A percentile compares a stretch with the other conserved stretches of the same genome.
These are phyloP conservation scores for Cucumis melo DNA, from an alignment of 306 rosid genomes.

Conservation along the genomic window DNA sequence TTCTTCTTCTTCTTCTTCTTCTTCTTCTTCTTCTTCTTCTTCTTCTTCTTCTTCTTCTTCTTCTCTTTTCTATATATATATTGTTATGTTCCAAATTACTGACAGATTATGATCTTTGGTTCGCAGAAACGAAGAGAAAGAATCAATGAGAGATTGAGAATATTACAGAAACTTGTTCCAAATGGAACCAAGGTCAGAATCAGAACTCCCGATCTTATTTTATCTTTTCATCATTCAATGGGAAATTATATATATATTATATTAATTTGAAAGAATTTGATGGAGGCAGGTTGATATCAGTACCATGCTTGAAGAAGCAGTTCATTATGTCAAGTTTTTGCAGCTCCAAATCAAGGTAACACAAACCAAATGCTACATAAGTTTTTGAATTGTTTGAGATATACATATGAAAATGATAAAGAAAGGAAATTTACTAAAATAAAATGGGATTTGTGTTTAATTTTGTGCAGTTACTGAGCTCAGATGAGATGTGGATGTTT, in stretches of 20 bases:
- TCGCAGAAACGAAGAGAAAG: conserved; percentile 89
- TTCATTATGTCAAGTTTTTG: conserved; percentile 75
- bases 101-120: background rate
- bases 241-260: no score
- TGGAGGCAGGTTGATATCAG: conserved; percentile 70
- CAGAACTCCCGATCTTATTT: no score
- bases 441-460: background rate
- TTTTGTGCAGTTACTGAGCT: conserved; percentile 61
- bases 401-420: no score
- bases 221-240: no score
- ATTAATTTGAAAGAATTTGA: background rate
- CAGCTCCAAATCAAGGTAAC: conserved; percentile 88
- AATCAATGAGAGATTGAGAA: conserved; percentile 65
- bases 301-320: conserved; percentile 98
- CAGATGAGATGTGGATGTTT: conserved; percentile 92
- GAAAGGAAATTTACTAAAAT: background rate
- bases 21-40: background rate
- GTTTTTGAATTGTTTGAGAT: no score
- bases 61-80: background rate
- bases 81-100: no score
- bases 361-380: no score
- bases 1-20: background rate
- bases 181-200: conserved; percentile 40
- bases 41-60: background rate
- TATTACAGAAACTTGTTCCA: conserved; percentile 72